Evolutionary conservation across 1,139 yeast species (phyloP).

Genomic region (Yamadazyma buinensis): DNA sequence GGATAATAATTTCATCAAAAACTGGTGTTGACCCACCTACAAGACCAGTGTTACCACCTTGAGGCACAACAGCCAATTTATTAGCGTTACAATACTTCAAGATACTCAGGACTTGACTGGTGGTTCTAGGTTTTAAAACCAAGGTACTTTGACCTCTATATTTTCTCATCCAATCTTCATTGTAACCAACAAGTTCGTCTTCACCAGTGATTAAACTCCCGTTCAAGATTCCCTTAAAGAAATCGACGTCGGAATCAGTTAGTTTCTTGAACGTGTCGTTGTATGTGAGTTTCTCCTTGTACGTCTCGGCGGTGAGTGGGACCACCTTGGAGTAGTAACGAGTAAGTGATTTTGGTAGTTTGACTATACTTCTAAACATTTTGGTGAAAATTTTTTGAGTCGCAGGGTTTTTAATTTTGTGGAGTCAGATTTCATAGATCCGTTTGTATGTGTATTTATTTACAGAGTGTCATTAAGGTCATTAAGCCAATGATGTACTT

Average conservation of each 20-base stretch:
- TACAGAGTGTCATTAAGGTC: no score
- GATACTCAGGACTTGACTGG: slow-evolving; percentile 74
- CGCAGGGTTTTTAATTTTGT: no score
- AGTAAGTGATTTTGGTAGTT: no score
- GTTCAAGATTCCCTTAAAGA: slow-evolving; percentile 57
- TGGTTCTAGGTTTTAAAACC: slow-evolving; percentile 80
- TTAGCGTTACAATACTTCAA: slow-evolving; percentile 78
- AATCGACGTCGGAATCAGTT: slow-evolving; percentile 53
- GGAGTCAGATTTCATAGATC: no score
- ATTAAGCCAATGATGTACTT: no score
- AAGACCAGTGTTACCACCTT: slow-evolving; percentile 95
- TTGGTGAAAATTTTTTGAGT: slow-evolving; percentile 2
- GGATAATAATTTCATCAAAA: slow-evolving; percentile 83
- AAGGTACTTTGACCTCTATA: slow-evolving; percentile 82
- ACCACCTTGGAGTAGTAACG: slow-evolving; percentile 39
- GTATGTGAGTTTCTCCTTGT: slow-evolving; percentile 51
- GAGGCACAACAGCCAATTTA: slow-evolving; percentile 86
- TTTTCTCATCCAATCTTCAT: slow-evolving; percentile 96
- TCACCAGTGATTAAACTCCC: slow-evolving; percentile 43
- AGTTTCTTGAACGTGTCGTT: slow-evolving; percentile 44
- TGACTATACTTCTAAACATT: no score
- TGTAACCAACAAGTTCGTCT: slow-evolving; percentile 68
- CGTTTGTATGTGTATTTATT: no score
- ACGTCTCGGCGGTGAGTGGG: slow-evolving; percentile 61
- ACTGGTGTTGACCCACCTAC: slow-evolving; percentile 96